Evolutionary conservation across 768 basidiomycete species (phyloP), one percentile per base, ranked within the genome.

Genomic region (Solioccasus polychromus): DNA sequence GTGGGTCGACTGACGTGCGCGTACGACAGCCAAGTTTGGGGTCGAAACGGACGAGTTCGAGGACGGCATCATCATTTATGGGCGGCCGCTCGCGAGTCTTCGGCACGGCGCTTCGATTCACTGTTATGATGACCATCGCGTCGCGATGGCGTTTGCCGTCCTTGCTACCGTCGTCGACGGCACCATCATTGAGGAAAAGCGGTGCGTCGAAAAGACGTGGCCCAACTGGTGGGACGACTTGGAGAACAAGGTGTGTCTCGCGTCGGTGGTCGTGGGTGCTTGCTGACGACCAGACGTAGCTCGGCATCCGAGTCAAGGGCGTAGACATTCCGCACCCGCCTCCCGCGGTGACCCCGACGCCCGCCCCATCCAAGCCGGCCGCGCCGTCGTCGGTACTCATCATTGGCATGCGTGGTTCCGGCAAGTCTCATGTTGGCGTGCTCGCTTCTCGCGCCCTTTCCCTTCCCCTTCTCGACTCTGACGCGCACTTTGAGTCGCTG

Each of bases 211-310:
- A 69, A 99, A 99, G 78, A 99, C 95, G 0, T 99, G 95, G 95
- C 96, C 96, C 0, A 94, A 93, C 62, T 99, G 94, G 92, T 99
- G 95, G 94, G 96, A 98, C 61, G 96, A 98, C 66, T 74, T 99
- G 20, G 81, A 90, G 62, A 93, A 91, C 72, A 96, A 96, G 81
- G 91, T 89, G 40, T n/a, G n/a, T n/a, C n/a, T n/a, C n/a, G n/a
- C n/a, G n/a, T n/a, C 3, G 71, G 35, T 17, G 14, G 29, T 32
- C n/a, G 9, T 5, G 24, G 19, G 5, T 11, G 14, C 11, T 37
- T 37, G 2, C 25, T 18, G 11, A 12, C 36, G 14, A 4, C 5
- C 46, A 46, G 12, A 55, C 32, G 5, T 23, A 95, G 92, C 92
- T 98, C 42, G 95, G 95, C 10, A 76, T 98, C 48, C 74, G 80